Conservation (phyloP, 2,329 filamentous ascomycete species). For the Trichoderma pleuroti region DNA sequence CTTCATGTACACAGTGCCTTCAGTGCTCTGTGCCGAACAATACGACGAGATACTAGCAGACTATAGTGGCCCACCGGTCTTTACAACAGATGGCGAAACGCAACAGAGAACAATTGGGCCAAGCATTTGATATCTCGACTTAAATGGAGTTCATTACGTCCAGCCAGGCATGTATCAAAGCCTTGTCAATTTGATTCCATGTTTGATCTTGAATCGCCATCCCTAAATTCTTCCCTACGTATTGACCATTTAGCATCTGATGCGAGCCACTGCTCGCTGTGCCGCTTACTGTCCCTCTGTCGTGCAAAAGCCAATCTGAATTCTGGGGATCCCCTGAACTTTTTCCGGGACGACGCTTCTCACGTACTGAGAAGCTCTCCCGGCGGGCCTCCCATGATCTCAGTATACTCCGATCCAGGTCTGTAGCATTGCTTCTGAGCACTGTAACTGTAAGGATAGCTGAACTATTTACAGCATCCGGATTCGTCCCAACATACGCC, state of each 20-base stretch:
- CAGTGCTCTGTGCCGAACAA: background rate
- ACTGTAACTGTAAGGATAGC: background rate
- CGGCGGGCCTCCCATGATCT: background rate
- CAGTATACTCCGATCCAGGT: background rate
- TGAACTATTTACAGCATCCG: background rate
- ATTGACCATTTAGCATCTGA: background rate
- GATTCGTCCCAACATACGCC: background rate
- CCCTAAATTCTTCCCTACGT: background rate
- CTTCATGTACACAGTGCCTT: background rate
- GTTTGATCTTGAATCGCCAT: background rate
- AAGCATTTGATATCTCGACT: background rate
- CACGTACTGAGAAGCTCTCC: background rate
- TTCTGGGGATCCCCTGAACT: background rate
- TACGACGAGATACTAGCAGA: background rate
- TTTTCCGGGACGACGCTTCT: background rate
- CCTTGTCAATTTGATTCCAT: background rate
- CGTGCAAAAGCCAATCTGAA: background rate
- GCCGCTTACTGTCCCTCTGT: background rate
- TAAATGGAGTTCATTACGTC: background rate
- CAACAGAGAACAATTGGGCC: background rate
- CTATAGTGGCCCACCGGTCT: background rate
- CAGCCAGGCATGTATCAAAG: background rate
- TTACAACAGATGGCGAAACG: background rate
- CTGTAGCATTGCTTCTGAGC: background rate
- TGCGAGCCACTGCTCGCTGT: background rate